Evolutionary conservation across 306 rosid genomes (phyloP).

Genomic region (Cyclanthera cordifolia): DNA sequence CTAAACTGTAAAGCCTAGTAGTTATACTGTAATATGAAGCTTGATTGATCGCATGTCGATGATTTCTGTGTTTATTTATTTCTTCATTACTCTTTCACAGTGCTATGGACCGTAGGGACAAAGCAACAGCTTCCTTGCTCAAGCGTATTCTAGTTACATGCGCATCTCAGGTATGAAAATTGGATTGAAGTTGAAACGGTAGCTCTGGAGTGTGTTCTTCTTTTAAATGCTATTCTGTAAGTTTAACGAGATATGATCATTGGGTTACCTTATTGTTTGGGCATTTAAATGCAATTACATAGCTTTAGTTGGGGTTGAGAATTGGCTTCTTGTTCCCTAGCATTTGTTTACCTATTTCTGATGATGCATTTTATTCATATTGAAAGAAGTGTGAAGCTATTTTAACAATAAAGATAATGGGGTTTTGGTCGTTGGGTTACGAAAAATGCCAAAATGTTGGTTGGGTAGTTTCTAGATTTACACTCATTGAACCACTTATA

Average conservation of each 20-base stretch:
- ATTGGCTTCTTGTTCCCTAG: neutral
- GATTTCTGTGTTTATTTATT: neutral
- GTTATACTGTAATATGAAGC: neutral
- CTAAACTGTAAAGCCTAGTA: neutral
- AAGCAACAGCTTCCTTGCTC: slow-evolving; percentile 47
- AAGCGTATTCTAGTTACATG: slow-evolving; percentile 67
- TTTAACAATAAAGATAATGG: neutral
- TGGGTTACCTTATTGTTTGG: neutral
- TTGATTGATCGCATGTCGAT: neutral
- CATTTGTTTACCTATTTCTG: neutral
- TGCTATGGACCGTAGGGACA: slow-evolving; percentile 61
- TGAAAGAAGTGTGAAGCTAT: neutral
- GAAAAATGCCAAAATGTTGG: neutral
- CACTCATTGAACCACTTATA: neutral
- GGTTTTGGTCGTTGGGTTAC: neutral
- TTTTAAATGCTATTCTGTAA: neutral
- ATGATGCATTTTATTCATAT: neutral
- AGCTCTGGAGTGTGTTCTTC: neutral
- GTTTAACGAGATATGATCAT: neutral
- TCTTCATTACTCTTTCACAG: slow-evolving; percentile 8
- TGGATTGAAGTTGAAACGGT: neutral
- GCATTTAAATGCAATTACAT: neutral
- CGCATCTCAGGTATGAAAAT: slow-evolving; percentile 59
- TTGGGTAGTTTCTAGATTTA: neutral
- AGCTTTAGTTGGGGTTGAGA: neutral